Percentiles rank a stretch among this genome's conserved stretches.
phyloP scores from a whole-genome alignment of 208 protist genomes.

The Acanthamoeba sp. region DNA sequence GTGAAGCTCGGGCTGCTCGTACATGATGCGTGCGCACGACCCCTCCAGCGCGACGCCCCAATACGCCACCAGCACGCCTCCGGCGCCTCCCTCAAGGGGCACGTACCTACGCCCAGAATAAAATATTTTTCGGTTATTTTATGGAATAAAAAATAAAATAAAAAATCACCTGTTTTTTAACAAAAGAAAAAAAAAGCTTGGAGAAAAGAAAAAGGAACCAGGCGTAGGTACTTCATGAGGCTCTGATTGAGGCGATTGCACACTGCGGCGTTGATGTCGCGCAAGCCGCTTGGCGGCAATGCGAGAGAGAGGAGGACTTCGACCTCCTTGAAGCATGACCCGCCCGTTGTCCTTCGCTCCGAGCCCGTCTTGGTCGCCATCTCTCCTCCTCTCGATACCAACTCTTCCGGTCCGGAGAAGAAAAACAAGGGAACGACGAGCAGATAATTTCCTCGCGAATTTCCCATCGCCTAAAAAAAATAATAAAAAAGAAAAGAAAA shows the following conservation, averaged over 20 bases:
- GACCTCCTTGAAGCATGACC: constrained; percentile 3
- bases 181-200: too few species aligned
- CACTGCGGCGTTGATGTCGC: constrained; percentile 16
- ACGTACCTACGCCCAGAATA: not conserved
- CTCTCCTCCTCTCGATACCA: not conserved
- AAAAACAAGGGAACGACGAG: not conserved
- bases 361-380: not conserved
- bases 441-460: too few species aligned
- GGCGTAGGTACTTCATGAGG: constrained; percentile 48
- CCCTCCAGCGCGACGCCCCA: constrained; percentile 2
- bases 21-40: not conserved
- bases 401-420: not conserved
- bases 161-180: not conserved
- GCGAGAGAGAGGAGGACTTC: constrained; percentile 14
- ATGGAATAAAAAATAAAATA: not conserved
- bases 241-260: constrained; percentile 16
- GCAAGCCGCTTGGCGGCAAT: not conserved
- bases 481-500: too few species aligned
- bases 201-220: too few species aligned
- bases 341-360: not conserved
- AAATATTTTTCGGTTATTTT: not conserved
- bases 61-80: constrained; percentile 34
- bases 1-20: constrained; percentile 51
- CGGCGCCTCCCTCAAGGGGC: not conserved
- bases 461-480: too few species aligned